Evolutionary conservation across 495 filamentous ascomycete species (phyloP).

Genomic region (Bryoglossum gracile): DNA sequence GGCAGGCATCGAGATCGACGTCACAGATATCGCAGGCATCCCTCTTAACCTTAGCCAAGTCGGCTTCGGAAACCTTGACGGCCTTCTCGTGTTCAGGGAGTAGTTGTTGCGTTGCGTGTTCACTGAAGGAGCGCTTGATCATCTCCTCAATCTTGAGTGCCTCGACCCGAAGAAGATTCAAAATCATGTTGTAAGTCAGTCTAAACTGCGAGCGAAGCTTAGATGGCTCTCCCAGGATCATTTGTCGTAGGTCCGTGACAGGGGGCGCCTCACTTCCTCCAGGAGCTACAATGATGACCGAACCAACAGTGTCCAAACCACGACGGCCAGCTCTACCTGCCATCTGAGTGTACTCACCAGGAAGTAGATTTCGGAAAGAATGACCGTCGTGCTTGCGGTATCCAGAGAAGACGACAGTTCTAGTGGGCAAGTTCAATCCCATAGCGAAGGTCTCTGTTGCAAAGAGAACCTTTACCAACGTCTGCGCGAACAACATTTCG

Average conservation of each 20-base stretch:
- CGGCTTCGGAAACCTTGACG: conserved; percentile 86
- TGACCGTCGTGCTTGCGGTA: conserved; percentile 94
- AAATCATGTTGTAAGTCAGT: conserved; percentile 98
- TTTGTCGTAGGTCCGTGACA: conserved; percentile 69
- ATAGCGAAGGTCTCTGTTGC: conserved; percentile 98
- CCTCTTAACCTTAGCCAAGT: conserved; percentile 80
- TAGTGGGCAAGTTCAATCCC: conserved; percentile 91
- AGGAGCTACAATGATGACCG: conserved; percentile 83
- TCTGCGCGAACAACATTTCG: conserved; percentile 91
- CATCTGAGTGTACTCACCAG: conserved; percentile 98
- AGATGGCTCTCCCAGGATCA: conserved; percentile 94
- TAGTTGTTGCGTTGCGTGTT: conserved; percentile 95
- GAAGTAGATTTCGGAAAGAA: conserved; percentile 79
- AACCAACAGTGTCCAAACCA: conserved; percentile 86
- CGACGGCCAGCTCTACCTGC: conserved; percentile 88
- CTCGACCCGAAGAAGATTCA: conserved; percentile 91
- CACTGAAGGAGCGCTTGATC: conserved; percentile 98
- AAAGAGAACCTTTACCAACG: conserved; percentile 92
- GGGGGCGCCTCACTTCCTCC: conserved; percentile 84
- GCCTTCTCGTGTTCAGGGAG: conserved; percentile 92
- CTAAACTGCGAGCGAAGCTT: conserved; percentile 95
- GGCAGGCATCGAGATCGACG: conserved; percentile 66
- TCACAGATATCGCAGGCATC: conserved; percentile 81
- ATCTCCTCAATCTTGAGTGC: conserved; percentile 98
- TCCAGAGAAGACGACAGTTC: conserved; percentile 95